Conservation (phyloP, 139 green algal genomes). For the Auxenochlorella pyrenoidosa region DNA sequence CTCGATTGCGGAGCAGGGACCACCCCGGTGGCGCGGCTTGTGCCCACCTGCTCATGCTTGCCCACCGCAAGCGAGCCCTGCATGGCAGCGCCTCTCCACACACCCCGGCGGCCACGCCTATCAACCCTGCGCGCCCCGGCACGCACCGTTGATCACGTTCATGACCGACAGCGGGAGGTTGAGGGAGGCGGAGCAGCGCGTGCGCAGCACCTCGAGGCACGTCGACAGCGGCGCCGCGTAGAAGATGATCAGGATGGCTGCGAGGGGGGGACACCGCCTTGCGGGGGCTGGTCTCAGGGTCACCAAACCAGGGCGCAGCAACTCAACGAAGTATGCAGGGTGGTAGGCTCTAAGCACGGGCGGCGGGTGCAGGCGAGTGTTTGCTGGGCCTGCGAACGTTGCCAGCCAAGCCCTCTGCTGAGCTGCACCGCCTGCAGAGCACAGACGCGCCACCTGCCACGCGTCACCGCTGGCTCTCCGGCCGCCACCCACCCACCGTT, state of each 20-base stretch:
- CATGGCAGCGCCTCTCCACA: no score
- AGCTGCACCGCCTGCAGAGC: not conserved
- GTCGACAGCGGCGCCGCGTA: slow-evolving; percentile 73
- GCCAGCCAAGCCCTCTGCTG: no score
- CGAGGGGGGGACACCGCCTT: not conserved
- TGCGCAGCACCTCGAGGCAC: slow-evolving; percentile 65
- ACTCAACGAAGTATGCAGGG: no score
- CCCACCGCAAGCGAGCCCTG: no score
- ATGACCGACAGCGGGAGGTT: slow-evolving; percentile 66
- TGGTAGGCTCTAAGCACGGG: no score
- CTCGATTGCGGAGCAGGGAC: no score
- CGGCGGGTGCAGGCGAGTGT: no score
- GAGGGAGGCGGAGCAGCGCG: slow-evolving; percentile 62
- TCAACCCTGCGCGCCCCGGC: not conserved
- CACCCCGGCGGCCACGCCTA: not conserved
- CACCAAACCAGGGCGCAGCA: not conserved
- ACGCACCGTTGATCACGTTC: slow-evolving; percentile 61
- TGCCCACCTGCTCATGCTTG: not conserved
- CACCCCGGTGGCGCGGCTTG: no score
- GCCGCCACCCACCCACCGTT: slow-evolving; percentile 34
- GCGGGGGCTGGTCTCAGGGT: not conserved
- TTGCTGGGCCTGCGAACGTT: no score
- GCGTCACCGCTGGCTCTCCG: no score
- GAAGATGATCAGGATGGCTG: slow-evolving; percentile 65
- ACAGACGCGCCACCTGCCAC: not conserved